Evolutionary conservation across 306 rosid genomes (phyloP).

Genomic region (Notholithocarpus densiflorus): DNA sequence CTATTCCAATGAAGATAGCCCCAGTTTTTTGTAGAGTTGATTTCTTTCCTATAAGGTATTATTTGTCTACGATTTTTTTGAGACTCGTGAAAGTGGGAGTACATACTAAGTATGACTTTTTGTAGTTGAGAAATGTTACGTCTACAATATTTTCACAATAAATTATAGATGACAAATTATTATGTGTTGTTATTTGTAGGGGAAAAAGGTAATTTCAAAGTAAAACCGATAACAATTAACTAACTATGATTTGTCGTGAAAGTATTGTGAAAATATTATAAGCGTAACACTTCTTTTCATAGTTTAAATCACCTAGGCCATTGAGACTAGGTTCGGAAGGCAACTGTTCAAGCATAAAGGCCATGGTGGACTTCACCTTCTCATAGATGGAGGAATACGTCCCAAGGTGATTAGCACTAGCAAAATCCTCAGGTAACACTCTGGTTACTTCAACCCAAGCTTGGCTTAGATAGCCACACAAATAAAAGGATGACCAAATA

Average conservation of each 20-base stretch:
- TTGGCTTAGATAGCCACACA: neutral
- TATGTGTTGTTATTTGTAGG: accelerated
- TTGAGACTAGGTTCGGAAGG: conserved; percentile 31
- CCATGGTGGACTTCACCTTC: conserved; percentile 22
- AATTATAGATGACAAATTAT: accelerated
- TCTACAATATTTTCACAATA: accelerated
- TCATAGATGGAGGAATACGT: conserved; percentile 12
- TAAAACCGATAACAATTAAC: too few species aligned
- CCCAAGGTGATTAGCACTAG: conserved; percentile 18
- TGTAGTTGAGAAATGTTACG: accelerated
- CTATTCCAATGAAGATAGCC: accelerated
- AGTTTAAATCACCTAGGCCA: neutral
- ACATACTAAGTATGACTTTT: too few species aligned
- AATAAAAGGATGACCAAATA: too few species aligned
- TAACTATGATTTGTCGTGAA: accelerated
- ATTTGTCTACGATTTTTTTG: too few species aligned
- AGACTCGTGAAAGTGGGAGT: too few species aligned
- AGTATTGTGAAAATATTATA: too few species aligned
- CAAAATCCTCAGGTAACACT: conserved; percentile 26
- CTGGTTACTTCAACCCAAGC: conserved; percentile 25
- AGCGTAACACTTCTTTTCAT: accelerated
- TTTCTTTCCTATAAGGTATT: too few species aligned
- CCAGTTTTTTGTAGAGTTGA: too few species aligned
- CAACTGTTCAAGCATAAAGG: conserved; percentile 26
- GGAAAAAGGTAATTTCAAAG: too few species aligned